Conservation (phyloP, 139 green algal genomes). For the Eudorina sp. region DNA sequence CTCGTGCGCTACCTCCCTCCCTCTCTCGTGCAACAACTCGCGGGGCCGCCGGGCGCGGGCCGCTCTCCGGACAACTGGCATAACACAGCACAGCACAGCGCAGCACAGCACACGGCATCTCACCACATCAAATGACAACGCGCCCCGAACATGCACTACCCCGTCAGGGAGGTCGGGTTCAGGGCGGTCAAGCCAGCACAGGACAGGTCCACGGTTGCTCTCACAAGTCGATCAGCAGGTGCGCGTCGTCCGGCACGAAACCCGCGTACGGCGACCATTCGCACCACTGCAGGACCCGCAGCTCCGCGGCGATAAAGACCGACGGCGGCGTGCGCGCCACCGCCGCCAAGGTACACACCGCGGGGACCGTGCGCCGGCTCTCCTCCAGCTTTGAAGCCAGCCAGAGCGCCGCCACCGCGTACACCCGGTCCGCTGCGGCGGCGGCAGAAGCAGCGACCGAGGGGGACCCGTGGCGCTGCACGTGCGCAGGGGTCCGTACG, state of each 20-base stretch:
- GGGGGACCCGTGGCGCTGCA: too few relatives aligned
- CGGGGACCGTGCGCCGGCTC: neutral
- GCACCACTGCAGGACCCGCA: slow-evolving; percentile 27
- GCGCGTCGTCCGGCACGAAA: slow-evolving; percentile 14
- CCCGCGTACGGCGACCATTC: slow-evolving; percentile 17
- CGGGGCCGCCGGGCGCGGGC: too few relatives aligned
- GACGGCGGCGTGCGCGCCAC: neutral
- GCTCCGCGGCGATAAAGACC: slow-evolving; percentile 1
- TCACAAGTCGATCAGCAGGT: slow-evolving; percentile 35
- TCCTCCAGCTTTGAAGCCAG: slow-evolving; percentile 33
- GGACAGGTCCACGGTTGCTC: too few relatives aligned
- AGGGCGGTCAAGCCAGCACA: too few relatives aligned
- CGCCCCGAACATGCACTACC: too few relatives aligned
- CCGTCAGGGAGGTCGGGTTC: too few relatives aligned
- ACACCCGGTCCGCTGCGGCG: neutral
- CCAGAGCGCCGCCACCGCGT: slow-evolving; percentile 25
- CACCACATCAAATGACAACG: too few relatives aligned
- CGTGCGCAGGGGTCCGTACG: neutral
- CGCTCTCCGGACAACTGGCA: too few relatives aligned
- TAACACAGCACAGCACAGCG: too few relatives aligned
- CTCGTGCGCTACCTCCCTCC: too few relatives aligned
- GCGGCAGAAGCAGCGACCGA: neutral
- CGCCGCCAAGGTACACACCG: neutral
- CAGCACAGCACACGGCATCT: too few relatives aligned
- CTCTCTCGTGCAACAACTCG: too few relatives aligned